phyloP scores from a whole-genome alignment of 192 early-diverging fungal genomes.

The Chytriomyces hyalinus region DNA sequence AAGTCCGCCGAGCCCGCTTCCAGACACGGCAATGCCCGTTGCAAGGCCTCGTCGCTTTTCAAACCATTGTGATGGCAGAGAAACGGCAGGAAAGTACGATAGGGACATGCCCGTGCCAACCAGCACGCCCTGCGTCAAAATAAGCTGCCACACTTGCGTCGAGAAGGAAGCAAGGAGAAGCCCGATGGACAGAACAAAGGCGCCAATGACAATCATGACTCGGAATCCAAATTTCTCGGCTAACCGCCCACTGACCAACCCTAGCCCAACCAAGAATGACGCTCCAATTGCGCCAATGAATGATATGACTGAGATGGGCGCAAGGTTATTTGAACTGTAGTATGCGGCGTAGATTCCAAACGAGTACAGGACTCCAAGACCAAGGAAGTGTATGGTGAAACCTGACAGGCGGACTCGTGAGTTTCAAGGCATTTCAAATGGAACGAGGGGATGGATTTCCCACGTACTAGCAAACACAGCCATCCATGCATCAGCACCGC shows the following conservation, averaged over 20 bases:
- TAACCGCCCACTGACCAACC: conserved; percentile 39
- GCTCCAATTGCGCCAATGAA: conserved; percentile 41
- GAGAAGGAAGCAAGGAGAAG: conserved; percentile 34
- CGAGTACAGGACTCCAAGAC: conserved; percentile 40
- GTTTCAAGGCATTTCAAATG: not conserved
- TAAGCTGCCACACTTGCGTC: conserved; percentile 69
- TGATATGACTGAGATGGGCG: conserved; percentile 27
- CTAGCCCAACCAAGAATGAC: conserved; percentile 42
- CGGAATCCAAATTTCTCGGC: conserved; percentile 57
- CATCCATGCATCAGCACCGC: conserved; percentile 52
- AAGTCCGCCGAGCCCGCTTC: conserved; percentile 75
- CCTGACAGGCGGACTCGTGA: not conserved
- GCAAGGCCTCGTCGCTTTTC: conserved; percentile 67
- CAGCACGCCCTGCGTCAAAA: conserved; percentile 74
- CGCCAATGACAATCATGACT: conserved; percentile 54
- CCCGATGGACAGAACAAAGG: conserved; percentile 44
- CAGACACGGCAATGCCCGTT: conserved; percentile 71
- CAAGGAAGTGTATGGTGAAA: conserved; percentile 17
- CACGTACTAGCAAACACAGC: conserved; percentile 48
- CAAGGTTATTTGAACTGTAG: conserved; percentile 25
- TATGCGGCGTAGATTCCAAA: conserved; percentile 51
- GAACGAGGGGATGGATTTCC: conserved; percentile 43
- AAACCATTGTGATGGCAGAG: conserved; percentile 75
- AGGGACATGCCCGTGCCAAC: conserved; percentile 74
- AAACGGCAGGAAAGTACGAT: conserved; percentile 66